Conservation (phyloP, 306 rosid species). For the Sicyos edulis region DNA sequence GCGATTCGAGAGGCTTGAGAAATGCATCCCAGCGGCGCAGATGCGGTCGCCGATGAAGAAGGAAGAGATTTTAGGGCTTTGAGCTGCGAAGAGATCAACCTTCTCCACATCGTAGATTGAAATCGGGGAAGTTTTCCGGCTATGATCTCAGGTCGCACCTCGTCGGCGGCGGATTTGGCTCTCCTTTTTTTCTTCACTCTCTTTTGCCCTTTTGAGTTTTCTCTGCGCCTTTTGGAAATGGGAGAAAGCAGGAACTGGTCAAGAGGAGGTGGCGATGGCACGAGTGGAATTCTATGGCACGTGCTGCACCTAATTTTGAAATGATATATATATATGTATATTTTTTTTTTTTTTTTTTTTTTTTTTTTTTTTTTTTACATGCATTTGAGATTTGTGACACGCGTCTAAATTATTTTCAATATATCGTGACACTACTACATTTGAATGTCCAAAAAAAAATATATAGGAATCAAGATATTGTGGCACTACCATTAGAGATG, state of each 20-base stretch:
- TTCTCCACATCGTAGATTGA: slow-evolving; percentile 54
- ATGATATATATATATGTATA: too few relatives aligned
- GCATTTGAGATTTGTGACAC: too few relatives aligned
- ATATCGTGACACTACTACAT: too few relatives aligned
- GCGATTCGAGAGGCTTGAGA: slow-evolving; percentile 29
- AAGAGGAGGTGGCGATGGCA: not conserved
- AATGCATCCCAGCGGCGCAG: slow-evolving; percentile 43
- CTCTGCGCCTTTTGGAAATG: slow-evolving; percentile 6
- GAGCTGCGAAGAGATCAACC: slow-evolving; percentile 54
- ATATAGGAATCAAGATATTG: too few relatives aligned
- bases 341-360: too few relatives aligned
- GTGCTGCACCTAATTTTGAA: not conserved
- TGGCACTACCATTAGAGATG: too few relatives aligned
- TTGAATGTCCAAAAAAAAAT: too few relatives aligned
- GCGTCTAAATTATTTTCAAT: too few relatives aligned
- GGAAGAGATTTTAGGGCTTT: slow-evolving; percentile 45
- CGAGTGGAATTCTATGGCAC: not conserved
- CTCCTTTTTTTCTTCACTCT: not conserved
- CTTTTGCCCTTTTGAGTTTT: not conserved
- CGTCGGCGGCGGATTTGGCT: slow-evolving; percentile 7
- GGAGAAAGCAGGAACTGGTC: slow-evolving; percentile 12
- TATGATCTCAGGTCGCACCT: slow-evolving; percentile 23
- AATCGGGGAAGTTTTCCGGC: not conserved
- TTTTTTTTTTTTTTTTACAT: too few relatives aligned
- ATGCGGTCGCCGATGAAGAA: slow-evolving; percentile 20